Conservation (phyloP, 768 basidiomycete genomes). For the Epithele typhae region DNA sequence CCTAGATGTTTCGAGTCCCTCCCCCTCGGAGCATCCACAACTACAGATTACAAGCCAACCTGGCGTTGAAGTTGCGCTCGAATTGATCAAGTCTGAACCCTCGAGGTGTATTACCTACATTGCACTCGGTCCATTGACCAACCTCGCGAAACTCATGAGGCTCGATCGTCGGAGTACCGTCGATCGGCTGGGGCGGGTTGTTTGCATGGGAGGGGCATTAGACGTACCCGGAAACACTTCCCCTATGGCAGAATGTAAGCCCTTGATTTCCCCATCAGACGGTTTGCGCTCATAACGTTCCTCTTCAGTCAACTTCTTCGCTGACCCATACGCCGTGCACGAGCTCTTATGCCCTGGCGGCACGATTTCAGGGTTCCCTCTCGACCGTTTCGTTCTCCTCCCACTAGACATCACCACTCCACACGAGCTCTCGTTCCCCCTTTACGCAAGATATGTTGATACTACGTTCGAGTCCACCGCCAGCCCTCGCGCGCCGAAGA, state of each 20-base stretch:
- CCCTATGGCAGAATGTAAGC: slow-evolving; percentile 79
- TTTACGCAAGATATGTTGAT: slow-evolving; percentile 58
- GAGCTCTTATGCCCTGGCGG: slow-evolving; percentile 49
- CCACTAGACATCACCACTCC: slow-evolving; percentile 81
- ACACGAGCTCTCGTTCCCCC: slow-evolving; percentile 72
- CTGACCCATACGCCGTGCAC: slow-evolving; percentile 81
- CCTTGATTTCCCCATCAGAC: too few relatives aligned
- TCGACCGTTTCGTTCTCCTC: slow-evolving; percentile 62
- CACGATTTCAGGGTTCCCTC: slow-evolving; percentile 44
- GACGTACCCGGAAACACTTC: slow-evolving; percentile 88
- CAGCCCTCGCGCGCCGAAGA: slow-evolving; percentile 40
- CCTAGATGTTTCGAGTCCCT: slow-evolving; percentile 34
- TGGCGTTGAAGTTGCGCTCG: slow-evolving; percentile 50
- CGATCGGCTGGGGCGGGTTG: slow-evolving; percentile 62
- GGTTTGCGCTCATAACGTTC: background rate
- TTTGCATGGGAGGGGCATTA: slow-evolving; percentile 92
- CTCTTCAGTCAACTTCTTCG: slow-evolving; percentile 72
- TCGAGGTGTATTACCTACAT: slow-evolving; percentile 63
- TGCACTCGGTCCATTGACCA: slow-evolving; percentile 75
- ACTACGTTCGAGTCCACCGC: slow-evolving; percentile 47
- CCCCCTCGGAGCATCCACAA: slow-evolving; percentile 33
- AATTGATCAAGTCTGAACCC: slow-evolving; percentile 49
- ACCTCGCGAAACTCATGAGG: slow-evolving; percentile 64
- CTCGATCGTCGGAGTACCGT: slow-evolving; percentile 48
- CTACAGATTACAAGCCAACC: slow-evolving; percentile 43